Base-by-base conservation (phyloP, 1,284 basidiomycete species). In the Taiwanofungus camphoratus region DNA sequence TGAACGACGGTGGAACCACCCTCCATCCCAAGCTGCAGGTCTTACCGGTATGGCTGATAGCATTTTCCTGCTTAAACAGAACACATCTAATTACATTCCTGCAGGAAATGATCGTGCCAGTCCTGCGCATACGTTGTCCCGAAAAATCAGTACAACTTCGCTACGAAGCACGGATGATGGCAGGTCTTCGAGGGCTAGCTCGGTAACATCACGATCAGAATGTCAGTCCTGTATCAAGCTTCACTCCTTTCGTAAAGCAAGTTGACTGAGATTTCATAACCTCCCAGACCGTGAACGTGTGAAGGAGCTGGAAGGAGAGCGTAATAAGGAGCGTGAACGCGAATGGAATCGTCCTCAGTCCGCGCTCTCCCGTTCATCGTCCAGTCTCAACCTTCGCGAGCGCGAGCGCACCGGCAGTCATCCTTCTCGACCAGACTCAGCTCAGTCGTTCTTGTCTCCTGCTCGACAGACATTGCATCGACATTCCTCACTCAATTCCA, bases 261-360 rank as follows among this genome's bases (percentile, higher is more conserved):
- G 9, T 29, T 16, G 18, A 30, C 24, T 21, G 7, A 19, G 6
- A 21, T 9, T 41, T 39, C 9, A 16, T 8, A 7, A n/a, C n/a
- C n/a, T n/a, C 8, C 26, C 41, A 77, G 74, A 73, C 57, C 65
- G 57, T 36, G 74, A 74, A 42, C 66, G 65, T 30, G 62, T 68
- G 34, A 62, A 60, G 37, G 69, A 69, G 33, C 46, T 62, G n/a
- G 67, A 70, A 34, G 52, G 55, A 36, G 74, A 77, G 34, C 67
- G 58, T 41, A 63, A 64, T 20, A 52, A 60, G 23, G 71, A 77
- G 35, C 64, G 68, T 23, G 78, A 79, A 54, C 66, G 70, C 18
- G 68, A 70, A 39, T 79, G 77, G 79, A 81, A 81, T 51, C 75
- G 68, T 47, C 70, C 68, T 8, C 64, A 66, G 12, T 55, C 58